Percentiles rank a stretch among this genome's conserved stretches.
Conservation (phyloP, 495 filamentous ascomycete species). For the Aspergillus carlsbadensis region DNA sequence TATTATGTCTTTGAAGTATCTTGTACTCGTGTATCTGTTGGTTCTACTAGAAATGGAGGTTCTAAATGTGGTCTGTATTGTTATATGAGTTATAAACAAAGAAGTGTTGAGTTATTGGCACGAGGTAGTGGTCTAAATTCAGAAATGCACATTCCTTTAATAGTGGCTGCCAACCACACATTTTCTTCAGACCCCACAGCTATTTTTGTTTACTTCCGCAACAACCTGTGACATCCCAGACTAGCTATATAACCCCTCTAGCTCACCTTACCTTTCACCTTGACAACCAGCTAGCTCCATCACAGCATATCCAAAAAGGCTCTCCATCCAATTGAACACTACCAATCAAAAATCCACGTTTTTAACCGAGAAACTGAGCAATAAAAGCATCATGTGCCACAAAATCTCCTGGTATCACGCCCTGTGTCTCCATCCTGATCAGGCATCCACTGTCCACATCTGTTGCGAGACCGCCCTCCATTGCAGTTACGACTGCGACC, state of each 20-base stretch:
- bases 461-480: constrained; percentile 21
- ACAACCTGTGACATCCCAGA: neutral
- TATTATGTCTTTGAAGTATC: too few relatives aligned
- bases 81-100: too few relatives aligned
- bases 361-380: neutral
- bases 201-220: constrained; percentile 1
- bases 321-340: neutral
- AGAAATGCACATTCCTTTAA: constrained; percentile 3
- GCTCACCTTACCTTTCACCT: neutral
- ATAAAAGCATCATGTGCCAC: constrained; percentile 33
- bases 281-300: neutral
- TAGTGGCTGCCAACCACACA: constrained; percentile 1
- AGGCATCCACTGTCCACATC: constrained; percentile 14
- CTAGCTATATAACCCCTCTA: neutral
- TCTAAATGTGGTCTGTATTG: too few relatives aligned
- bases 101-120: too few relatives aligned
- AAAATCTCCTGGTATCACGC: constrained; percentile 29
- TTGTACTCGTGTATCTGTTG: too few relatives aligned
- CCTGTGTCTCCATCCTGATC: constrained; percentile 24
- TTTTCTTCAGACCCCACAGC: neutral
- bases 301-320: neutral
- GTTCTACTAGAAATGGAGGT: too few relatives aligned
- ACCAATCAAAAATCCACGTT: neutral
- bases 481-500: constrained; percentile 23
- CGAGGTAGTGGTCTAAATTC: too few relatives aligned